phyloP scores from a whole-genome alignment of 306 rosid species.

The Boehmeria nivea region DNA sequence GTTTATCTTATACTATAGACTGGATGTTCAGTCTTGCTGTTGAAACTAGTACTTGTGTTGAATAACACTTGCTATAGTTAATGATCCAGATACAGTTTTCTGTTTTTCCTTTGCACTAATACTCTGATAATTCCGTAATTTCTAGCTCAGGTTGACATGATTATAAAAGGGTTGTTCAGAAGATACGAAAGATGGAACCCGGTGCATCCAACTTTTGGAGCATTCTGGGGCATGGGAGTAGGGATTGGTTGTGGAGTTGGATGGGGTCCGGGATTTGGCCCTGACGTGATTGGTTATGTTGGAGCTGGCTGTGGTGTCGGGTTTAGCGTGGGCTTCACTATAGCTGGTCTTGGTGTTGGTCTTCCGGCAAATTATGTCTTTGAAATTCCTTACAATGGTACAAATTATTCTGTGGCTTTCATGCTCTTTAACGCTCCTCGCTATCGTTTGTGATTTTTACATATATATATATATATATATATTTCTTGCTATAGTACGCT shows the following conservation, averaged over 20 bases:
- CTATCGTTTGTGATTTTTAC: too few relatives aligned
- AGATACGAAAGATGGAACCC: slow-evolving; percentile 86
- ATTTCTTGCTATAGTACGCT: too few relatives aligned
- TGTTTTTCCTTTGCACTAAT: background rate
- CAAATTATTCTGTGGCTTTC: background rate
- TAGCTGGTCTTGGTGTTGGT: slow-evolving; percentile 79
- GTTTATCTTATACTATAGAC: too few relatives aligned
- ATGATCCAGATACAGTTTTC: background rate
- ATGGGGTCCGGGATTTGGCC: slow-evolving; percentile 99
- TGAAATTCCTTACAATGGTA: slow-evolving; percentile 61
- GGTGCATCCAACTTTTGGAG: slow-evolving; percentile 83
- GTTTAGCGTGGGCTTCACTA: slow-evolving; percentile 76
- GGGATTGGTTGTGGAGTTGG: slow-evolving; percentile 96
- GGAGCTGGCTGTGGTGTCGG: slow-evolving; percentile 98
- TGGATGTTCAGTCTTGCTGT: too few relatives aligned
- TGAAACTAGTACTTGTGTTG: too few relatives aligned
- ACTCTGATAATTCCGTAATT: background rate
- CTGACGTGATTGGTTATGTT: slow-evolving; percentile 86
- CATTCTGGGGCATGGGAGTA: slow-evolving; percentile 94
- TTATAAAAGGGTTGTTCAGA: slow-evolving; percentile 65
- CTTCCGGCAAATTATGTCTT: slow-evolving; percentile 60
- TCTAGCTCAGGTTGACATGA: slow-evolving; percentile 56
- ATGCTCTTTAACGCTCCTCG: too few relatives aligned
- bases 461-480: too few relatives aligned
- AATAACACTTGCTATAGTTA: too few relatives aligned